Evolutionary conservation across 2,329 filamentous ascomycete species (phyloP).

Genomic region (Trichoderma brevicompactum): DNA sequence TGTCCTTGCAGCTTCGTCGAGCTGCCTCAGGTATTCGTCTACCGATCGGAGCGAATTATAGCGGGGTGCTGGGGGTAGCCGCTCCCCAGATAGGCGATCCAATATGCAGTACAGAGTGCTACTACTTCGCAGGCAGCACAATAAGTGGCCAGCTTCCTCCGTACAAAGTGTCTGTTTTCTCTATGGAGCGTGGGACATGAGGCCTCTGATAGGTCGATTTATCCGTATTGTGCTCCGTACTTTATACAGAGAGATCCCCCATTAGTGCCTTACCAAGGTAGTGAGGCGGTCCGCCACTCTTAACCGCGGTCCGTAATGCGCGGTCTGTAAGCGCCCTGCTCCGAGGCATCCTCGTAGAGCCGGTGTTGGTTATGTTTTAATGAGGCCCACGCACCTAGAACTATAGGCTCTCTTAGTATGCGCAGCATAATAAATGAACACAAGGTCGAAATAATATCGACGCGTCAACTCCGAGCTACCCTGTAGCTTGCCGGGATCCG

Average conservation of each 20-base stretch:
- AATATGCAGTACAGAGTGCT: too few relatives aligned
- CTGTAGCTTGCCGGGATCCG: too few relatives aligned
- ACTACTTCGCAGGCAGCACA: too few relatives aligned
- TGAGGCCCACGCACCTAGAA: too few relatives aligned
- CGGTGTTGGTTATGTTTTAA: background rate
- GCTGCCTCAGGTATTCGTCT: background rate
- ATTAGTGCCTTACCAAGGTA: background rate
- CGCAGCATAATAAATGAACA: too few relatives aligned
- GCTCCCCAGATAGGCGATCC: too few relatives aligned
- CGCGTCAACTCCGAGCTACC: background rate
- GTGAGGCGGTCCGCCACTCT: background rate
- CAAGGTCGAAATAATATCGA: background rate
- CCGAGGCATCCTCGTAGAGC: background rate
- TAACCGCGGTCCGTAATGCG: constrained; percentile 55
- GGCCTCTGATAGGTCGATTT: background rate
- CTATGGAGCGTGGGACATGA: background rate
- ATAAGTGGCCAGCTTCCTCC: too few relatives aligned
- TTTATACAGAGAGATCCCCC: too few relatives aligned
- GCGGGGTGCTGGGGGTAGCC: background rate
- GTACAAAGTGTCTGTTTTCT: too few relatives aligned
- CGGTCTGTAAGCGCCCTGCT: background rate
- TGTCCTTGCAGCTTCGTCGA: constrained; percentile 40
- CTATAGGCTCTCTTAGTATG: background rate
- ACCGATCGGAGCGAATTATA: background rate
- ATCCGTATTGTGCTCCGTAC: too few relatives aligned